Evolutionary conservation across 2,329 filamentous ascomycete genomes (phyloP), one percentile per base, ranked within the genome.

Genomic region (Madurella fahalii): DNA sequence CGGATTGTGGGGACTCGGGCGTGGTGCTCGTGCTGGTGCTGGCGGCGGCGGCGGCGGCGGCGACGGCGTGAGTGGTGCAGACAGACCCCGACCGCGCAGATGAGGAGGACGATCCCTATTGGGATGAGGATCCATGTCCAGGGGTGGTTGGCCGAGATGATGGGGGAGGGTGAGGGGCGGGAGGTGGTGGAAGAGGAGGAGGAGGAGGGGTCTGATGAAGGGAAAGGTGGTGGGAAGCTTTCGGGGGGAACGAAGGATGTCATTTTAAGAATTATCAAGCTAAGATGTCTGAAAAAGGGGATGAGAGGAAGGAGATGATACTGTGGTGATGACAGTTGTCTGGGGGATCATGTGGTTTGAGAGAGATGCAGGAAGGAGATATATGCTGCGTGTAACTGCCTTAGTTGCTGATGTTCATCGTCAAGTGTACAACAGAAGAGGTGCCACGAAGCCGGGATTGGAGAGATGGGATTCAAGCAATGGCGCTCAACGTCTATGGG

Each of bases 121-220:
- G 77, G 71, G 20, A 84, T 71, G 25, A 79, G 73, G 46, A 85
- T 73, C 70, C 82, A 83, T 61, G 80, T 74, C 67, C 83, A 80
- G 59, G 80, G 80, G 61, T 78, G 45, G 2, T 39, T 15, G 45
- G 31, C n/a, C 4, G 34, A 39, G 45, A 11, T 1, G 45, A 39
- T 15, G 15, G 31, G 7, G n/a, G 44, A 5, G 31, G 31, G 3
- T 15, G 31, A 2, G 16, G 16, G n/a, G 17, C 7, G 31, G 2
- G 45, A 5, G 12, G n/a, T 15, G n/a, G 75, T 40, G 4, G 45
- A 43, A 16, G 50, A 51, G 30, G 31, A 9, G 56, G 31, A 9
- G 56, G 74, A 71, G 50, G 74, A 71, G 4, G 77, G 64, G 31
- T 62, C 59, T 42, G 64, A 40, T 15, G 62, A 53, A 25, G 58